Percentiles rank a stretch among this genome's conserved stretches.
These are phyloP conservation scores for Zygosaccharomyces kombuchaensis DNA, from an alignment of 805 yeast genomes.

Conservation along the genomic window DNA sequence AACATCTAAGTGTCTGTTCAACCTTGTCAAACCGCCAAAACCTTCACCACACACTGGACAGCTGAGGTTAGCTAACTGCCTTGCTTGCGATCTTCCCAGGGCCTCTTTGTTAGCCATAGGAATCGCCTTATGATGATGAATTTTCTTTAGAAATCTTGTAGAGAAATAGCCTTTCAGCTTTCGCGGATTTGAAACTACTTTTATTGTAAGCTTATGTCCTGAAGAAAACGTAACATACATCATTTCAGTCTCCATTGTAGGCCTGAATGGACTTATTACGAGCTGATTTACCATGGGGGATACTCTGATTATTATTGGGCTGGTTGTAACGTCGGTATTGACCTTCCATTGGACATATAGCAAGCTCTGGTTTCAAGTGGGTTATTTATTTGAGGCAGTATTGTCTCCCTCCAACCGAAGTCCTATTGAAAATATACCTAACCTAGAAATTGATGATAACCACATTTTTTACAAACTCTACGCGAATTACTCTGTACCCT, in stretches of 20 bases:
- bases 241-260: neutral
- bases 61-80: neutral
- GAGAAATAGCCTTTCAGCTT: neutral
- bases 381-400: conserved; percentile 23
- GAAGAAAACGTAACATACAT: neutral
- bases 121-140: neutral
- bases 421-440: conserved; percentile 7
- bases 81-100: neutral
- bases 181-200: neutral
- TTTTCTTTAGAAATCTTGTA: neutral
- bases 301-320: conserved; percentile 8
- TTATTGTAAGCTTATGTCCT: neutral
- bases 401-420: conserved; percentile 10
- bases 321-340: conserved; percentile 6
- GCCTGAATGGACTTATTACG: conserved; percentile 3
- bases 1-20: conserved; percentile 71
- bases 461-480: conserved; percentile 29
- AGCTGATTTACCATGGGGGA: conserved; percentile 10
- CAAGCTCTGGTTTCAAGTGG: conserved; percentile 16
- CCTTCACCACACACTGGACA: conserved; percentile 72
- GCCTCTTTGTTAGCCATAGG: neutral
- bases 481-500: conserved; percentile 31
- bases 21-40: conserved; percentile 49
- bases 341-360: conserved; percentile 12
- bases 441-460: conserved; percentile 13